Evolutionary conservation across 257 asterid species (phyloP).

Genomic region (Craterostigma plantagineum): DNA sequence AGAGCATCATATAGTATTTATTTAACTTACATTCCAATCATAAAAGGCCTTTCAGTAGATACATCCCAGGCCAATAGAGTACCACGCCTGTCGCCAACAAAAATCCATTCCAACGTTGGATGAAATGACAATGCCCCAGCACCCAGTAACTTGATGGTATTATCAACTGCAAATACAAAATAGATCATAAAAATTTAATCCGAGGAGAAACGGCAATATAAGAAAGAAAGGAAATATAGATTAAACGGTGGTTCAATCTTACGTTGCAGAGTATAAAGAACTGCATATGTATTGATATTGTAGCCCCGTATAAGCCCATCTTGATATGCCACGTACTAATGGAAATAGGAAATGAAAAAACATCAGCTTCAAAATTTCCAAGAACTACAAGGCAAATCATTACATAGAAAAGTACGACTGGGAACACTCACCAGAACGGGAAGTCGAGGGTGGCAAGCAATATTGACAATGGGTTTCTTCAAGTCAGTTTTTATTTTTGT

Average conservation of each 20-base stretch:
- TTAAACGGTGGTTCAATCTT: constrained; percentile 19
- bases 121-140: constrained; percentile 98
- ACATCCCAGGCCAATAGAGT: constrained; percentile 99
- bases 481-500: constrained; percentile 96
- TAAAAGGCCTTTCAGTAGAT: constrained; percentile 93
- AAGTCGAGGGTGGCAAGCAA: constrained; percentile 99
- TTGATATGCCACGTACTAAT: constrained; percentile 95
- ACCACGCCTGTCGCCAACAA: constrained; percentile 96
- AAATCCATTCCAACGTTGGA: constrained; percentile 93
- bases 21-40: constrained; percentile 91
- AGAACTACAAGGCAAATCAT: not conserved
- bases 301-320: constrained; percentile 96
- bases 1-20: constrained; percentile 4
- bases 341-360: constrained; percentile 13
- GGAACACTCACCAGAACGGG: constrained; percentile 65
- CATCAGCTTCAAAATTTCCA: constrained; percentile 10
- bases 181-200: constrained; percentile 9
- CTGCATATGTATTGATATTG: constrained; percentile 87
- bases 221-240: constrained; percentile 6
- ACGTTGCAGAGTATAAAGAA: constrained; percentile 88
- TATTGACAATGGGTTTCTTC: constrained; percentile 94
- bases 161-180: constrained; percentile 59
- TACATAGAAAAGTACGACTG: constrained; percentile 1
- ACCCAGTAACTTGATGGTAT: constrained; percentile 87
- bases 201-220: constrained; percentile 3